Conservation (phyloP, 257 asterid genomes). For the Ocimum tenuiflorum region DNA sequence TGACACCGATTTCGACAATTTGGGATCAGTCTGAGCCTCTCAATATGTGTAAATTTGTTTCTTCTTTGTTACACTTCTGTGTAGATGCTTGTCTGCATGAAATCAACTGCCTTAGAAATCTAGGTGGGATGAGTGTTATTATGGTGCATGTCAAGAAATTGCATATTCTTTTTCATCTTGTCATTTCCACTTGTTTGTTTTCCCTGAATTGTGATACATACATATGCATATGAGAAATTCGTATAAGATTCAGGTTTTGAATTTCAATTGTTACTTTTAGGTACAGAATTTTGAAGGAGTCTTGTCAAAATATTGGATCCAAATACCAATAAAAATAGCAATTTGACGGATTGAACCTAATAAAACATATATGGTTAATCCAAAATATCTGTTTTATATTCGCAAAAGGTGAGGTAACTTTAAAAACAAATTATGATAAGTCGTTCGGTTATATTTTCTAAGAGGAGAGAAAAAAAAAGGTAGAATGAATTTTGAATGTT, state of each 20-base stretch:
- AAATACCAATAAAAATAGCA: too few species aligned
- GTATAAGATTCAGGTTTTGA: neutral
- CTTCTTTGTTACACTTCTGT: slow-evolving; percentile 1
- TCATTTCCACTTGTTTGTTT: neutral
- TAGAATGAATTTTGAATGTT: too few species aligned
- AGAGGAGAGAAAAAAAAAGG: too few species aligned
- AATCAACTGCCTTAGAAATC: slow-evolving; percentile 5
- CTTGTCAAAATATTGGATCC: too few species aligned
- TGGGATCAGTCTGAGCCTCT: slow-evolving; percentile 31
- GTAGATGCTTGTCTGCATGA: slow-evolving; percentile 16
- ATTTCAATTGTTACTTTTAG: too few species aligned
- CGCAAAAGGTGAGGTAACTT: too few species aligned
- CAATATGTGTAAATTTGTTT: slow-evolving; percentile 20
- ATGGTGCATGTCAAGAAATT: neutral
- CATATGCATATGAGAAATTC: neutral
- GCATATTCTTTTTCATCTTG: neutral
- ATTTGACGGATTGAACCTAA: too few species aligned
- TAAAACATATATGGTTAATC: too few species aligned
- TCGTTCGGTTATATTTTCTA: too few species aligned
- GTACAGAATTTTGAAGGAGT: too few species aligned
- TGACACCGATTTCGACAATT: slow-evolving; percentile 50
- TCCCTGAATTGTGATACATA: neutral
- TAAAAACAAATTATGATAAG: too few species aligned
- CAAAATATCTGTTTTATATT: too few species aligned
- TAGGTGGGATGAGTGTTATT: neutral